Conservation (phyloP, 2,329 filamentous ascomycete species). For the Fusarium transvaalense region DNA sequence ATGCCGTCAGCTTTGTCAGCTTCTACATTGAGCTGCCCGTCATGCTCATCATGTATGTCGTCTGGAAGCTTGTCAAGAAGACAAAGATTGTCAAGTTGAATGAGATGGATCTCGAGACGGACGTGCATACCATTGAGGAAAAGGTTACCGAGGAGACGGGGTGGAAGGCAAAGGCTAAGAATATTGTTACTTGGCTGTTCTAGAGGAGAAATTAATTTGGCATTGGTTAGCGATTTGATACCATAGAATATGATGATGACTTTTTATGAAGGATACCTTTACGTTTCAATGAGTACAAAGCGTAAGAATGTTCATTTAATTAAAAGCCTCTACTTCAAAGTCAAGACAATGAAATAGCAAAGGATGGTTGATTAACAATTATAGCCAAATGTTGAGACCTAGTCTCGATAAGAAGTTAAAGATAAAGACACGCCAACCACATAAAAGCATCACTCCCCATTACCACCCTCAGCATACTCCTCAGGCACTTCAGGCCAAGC, state of each 20-base stretch:
- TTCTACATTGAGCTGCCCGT: conserved; percentile 73
- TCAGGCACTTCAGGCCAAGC: conserved; percentile 57
- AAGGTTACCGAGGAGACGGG: conserved; percentile 46
- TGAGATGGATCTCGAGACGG: conserved; percentile 73
- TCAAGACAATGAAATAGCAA: not conserved
- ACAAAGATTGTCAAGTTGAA: conserved; percentile 68
- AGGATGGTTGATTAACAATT: conserved; percentile 24
- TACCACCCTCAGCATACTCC: conserved; percentile 51
- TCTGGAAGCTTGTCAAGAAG: conserved; percentile 78
- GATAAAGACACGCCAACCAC: too few relatives aligned
- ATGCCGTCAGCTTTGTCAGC: conserved; percentile 71
- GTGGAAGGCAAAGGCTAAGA: conserved; percentile 62
- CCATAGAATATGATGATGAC: conserved; percentile 4
- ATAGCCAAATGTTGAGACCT: conserved; percentile 17
- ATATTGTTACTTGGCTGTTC: conserved; percentile 52
- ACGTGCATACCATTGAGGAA: conserved; percentile 65
- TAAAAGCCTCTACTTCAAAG: not conserved
- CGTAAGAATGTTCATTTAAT: not conserved
- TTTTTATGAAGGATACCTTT: not conserved
- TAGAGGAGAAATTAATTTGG: conserved; percentile 28
- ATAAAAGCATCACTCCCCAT: conserved; percentile 16
- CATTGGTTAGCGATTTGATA: not conserved
- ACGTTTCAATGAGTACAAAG: fast-evolving
- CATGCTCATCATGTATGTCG: conserved; percentile 72
- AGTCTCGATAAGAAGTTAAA: conserved; percentile 15